phyloP scores from a whole-genome alignment of 768 basidiomycete species.

The Pleurotus giganteus region DNA sequence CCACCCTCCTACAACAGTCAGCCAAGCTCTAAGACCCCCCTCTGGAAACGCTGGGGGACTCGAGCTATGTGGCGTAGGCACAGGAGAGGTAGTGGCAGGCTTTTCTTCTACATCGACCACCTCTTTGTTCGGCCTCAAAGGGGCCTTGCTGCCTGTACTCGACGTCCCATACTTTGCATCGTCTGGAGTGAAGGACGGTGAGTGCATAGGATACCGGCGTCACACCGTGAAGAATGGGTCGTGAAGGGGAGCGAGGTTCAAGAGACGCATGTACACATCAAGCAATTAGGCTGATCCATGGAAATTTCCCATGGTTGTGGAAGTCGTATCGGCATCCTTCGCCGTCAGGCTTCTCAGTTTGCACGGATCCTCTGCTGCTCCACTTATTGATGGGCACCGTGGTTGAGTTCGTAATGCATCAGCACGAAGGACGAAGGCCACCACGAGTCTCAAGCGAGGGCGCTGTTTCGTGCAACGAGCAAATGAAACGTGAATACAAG shows the following conservation, averaged over 20 bases:
- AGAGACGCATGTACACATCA: conserved; percentile 10
- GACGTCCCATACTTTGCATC: conserved; percentile 17
- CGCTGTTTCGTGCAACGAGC: too few species aligned
- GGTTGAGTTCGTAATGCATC: too few species aligned
- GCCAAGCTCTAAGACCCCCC: conserved; percentile 43
- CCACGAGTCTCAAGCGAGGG: too few species aligned
- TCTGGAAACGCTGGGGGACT: conserved; percentile 34
- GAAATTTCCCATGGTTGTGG: conserved; percentile 10
- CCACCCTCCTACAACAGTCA: conserved; percentile 46
- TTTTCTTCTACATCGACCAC: neutral
- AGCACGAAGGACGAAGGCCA: too few species aligned
- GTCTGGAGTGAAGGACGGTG: conserved; percentile 12
- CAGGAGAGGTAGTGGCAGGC: neutral
- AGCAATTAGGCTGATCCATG: conserved; percentile 7
- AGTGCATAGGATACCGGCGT: conserved; percentile 12
- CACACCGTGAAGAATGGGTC: neutral
- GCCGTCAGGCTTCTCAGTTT: neutral
- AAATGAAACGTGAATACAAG: too few species aligned
- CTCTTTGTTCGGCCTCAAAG: conserved; percentile 11
- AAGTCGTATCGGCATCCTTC: neutral
- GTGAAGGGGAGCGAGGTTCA: neutral
- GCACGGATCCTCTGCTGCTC: neutral
- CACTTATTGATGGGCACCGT: too few species aligned
- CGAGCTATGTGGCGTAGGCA: neutral
- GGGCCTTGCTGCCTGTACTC: conserved; percentile 18